phyloP scores from a whole-genome alignment of 2,329 filamentous ascomycete species.

The Colletotrichum spaethianum region DNA sequence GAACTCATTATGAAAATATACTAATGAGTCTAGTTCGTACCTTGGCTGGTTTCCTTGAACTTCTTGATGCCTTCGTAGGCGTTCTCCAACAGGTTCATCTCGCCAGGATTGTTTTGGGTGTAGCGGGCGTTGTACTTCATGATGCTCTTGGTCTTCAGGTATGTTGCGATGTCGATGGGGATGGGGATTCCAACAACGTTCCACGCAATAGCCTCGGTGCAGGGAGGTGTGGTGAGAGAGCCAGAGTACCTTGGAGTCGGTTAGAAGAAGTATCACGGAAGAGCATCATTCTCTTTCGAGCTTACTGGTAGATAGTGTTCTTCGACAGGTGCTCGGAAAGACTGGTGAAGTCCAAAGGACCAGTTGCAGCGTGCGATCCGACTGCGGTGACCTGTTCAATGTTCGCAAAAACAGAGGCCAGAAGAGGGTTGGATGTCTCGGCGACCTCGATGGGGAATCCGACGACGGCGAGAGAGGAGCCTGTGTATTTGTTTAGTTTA shows the following conservation, averaged over 20 bases:
- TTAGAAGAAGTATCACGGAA: not conserved
- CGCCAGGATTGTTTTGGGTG: slow-evolving; percentile 64
- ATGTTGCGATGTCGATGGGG: slow-evolving; percentile 64
- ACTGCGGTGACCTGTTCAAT: slow-evolving; percentile 55
- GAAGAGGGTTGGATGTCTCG: slow-evolving; percentile 46
- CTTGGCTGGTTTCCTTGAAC: slow-evolving; percentile 9
- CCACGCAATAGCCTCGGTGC: slow-evolving; percentile 69
- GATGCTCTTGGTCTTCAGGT: slow-evolving; percentile 65
- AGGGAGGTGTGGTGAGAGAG: slow-evolving; percentile 76
- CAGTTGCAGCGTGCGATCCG: slow-evolving; percentile 55
- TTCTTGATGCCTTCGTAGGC: slow-evolving; percentile 31
- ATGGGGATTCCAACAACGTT: slow-evolving; percentile 64
- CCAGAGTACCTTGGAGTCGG: slow-evolving; percentile 62
- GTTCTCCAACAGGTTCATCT: slow-evolving; percentile 58
- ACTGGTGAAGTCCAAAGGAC: slow-evolving; percentile 58
- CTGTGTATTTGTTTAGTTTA: slow-evolving; percentile 44
- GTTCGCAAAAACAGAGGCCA: slow-evolving; percentile 55
- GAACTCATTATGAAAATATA: not conserved
- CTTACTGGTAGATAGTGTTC: slow-evolving; percentile 57
- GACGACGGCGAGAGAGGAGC: slow-evolving; percentile 53
- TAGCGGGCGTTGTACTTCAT: slow-evolving; percentile 70
- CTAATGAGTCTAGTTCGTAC: slow-evolving; percentile 33
- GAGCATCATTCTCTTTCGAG: not conserved
- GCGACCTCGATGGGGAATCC: slow-evolving; percentile 55
- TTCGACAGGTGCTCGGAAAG: slow-evolving; percentile 55